Base-by-base conservation (phyloP, 148 eudicot species). In the Spergularia bocconei region DNA sequence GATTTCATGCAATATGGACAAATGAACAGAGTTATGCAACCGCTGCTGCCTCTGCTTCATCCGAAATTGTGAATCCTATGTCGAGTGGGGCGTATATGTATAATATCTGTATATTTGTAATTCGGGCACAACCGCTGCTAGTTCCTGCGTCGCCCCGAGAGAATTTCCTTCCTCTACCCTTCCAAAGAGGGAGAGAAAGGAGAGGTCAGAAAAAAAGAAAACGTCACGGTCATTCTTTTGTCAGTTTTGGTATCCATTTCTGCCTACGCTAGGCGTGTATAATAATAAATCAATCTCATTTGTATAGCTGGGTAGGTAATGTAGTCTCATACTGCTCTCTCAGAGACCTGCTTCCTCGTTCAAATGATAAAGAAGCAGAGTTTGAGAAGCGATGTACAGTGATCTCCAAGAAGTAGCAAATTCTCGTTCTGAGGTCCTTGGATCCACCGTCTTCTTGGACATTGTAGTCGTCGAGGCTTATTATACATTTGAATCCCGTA, bases 21-120 rank as follows among this genome's bases (percentile, higher is more conserved):
- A 66, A 79, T n/a, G 63, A 50, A 67, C 52, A 68, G 38, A 68
- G 38, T 7, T 19, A 17, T 33, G 33, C 21, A 58, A 69, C 61
- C 48, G 48, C 60, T 60, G 25, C 36, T 29, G 36, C 36, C 36
- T 62, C 60, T 69, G 56, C 15, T 41, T 75, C 48, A 61, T 36
- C 50, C 52, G 36, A 29, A 44, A 59, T 75, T 63, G 4, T 61
- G 41, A 7, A 13, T 12, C 64, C 41, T 29, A 51, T 41, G 74
- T 29, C 25, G 56, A 44, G 13, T 56, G 63, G 17, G 11, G 25
- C 33, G 14, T 25, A 61, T 56, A 11, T 77, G 78, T 82, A 75
- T 68, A 61, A 64, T 78, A 63, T 54, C 48, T 82, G 81, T 82
- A 82, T 57, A 78, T 75, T 64, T 75, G 57, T 63, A 38, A 48